These are phyloP conservation scores for Drechslerella stenobrocha DNA, from an alignment of 2,329 filamentous ascomycete genomes.

Conservation along the genomic window DNA sequence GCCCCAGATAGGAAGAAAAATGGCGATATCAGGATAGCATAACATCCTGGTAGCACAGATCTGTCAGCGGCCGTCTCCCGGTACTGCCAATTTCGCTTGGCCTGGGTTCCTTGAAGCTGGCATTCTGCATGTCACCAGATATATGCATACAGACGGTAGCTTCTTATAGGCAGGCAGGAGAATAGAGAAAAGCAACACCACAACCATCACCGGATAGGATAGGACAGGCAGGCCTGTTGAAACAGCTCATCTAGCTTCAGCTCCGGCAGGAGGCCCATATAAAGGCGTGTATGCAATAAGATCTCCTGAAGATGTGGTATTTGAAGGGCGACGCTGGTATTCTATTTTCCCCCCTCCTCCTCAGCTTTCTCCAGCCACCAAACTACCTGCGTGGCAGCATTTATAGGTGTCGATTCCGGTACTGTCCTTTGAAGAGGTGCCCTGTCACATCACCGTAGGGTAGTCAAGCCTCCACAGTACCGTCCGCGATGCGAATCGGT, in stretches of 20 bases:
- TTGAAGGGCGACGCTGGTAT: background rate
- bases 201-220: slow-evolving; percentile 8
- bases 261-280: slow-evolving; percentile 26
- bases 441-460: background rate
- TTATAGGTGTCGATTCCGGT: slow-evolving; percentile 22
- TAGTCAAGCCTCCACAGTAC: background rate
- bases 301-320: background rate
- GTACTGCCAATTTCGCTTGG: too few relatives aligned
- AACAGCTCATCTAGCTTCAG: slow-evolving; percentile 4
- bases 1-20: slow-evolving; percentile 9
- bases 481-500: slow-evolving; percentile 25
- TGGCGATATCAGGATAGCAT: too few relatives aligned
- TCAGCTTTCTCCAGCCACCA: background rate
- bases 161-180: too few relatives aligned
- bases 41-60: too few relatives aligned
- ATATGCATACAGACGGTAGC: too few relatives aligned
- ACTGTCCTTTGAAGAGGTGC: slow-evolving; percentile 4
- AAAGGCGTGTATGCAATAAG: background rate
- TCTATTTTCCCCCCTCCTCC: too few relatives aligned
- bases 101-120: too few relatives aligned
- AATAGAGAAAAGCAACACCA: too few relatives aligned
- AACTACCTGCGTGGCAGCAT: too few relatives aligned
- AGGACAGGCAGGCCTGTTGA: background rate
- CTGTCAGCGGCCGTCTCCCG: too few relatives aligned
- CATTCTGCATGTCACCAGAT: too few relatives aligned